Base-by-base conservation (phyloP, 306 rosid genomes). In the Quillaja saponaria region DNA sequence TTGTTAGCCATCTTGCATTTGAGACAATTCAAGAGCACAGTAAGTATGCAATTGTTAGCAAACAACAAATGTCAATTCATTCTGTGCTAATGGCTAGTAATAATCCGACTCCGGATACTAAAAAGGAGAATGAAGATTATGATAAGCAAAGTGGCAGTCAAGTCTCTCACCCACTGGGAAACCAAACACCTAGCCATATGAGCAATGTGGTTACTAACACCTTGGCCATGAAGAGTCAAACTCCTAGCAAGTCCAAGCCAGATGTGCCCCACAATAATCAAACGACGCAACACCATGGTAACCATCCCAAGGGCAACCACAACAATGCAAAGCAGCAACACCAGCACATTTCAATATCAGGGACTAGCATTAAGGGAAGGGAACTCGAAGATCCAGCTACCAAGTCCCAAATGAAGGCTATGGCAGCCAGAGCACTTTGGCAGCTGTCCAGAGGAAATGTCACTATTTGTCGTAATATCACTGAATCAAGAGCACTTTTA, bases 11-110 rank as follows among this genome's bases (percentile, higher is more conserved):
- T 63, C 82, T 88, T 0, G 96, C 92, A 0, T 88, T 88, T 2
- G 96, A 88, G 34, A 88, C 92, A 5, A 88, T 88, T 62, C 87
- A 82, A 58, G 96, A 88, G 15, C 96, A 88, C 10, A 88, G 92
- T 25, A 85, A 80, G 67, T 88, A 88, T 38, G 21, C 76, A 8
- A 79, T 88, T 48, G 49, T 64, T 2, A 61, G 40, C 7, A 83
- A 81, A 33, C 84, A 82, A 2, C 78, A 74, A 28, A 67, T 80
- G 71, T 73, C 85, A 0, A 44, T 85, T n/a, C 89, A 87, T 49
- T 78, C 95, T 0, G 67, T 87, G 44, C 14, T 87, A 2, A 37
- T 85, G 79, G 85, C 79, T 0, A 84, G 70, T 16, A 76, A 74
- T 37, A 19, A 10, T 39, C 39, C 68, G 0, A 25, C 16, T 20